Conservation (phyloP, 2,329 filamentous ascomycete species). For the Tolypocladium tundrense region DNA sequence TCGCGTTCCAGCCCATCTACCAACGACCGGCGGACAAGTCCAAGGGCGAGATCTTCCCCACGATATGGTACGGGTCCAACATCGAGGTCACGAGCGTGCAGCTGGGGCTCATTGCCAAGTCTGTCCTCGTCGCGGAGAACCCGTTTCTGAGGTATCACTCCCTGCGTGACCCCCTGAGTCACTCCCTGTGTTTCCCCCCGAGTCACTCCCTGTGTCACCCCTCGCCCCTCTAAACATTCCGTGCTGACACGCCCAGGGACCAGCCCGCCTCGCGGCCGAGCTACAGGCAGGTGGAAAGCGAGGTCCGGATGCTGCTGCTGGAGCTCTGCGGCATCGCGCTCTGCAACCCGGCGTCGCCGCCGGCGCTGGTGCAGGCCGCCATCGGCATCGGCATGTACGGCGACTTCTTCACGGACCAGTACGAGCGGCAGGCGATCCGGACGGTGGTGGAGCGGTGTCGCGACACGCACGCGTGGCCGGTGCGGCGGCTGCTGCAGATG, state of each 20-base stretch:
- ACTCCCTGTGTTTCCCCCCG: too few relatives aligned
- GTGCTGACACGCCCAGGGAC: constrained; percentile 6
- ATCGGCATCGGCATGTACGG: constrained; percentile 31
- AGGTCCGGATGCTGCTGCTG: constrained; percentile 25
- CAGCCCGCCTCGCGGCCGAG: constrained; percentile 15
- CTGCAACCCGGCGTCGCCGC: constrained; percentile 25
- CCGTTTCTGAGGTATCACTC: constrained; percentile 20
- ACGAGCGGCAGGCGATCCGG: constrained; percentile 24
- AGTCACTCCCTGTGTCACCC: too few relatives aligned
- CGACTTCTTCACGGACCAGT: constrained; percentile 29
- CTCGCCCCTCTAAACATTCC: too few relatives aligned
- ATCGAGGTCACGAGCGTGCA: constrained; percentile 30
- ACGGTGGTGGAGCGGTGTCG: constrained; percentile 33
- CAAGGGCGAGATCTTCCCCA: constrained; percentile 28
- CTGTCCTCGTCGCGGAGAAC: constrained; percentile 28
- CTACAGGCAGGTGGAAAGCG: constrained; percentile 26
- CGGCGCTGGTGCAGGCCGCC: constrained; percentile 26
- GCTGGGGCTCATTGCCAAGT: constrained; percentile 27
- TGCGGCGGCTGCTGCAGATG: constrained; percentile 24
- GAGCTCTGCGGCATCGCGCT: constrained; percentile 30
- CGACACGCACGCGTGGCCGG: constrained; percentile 29
- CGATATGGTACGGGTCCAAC: constrained; percentile 27
- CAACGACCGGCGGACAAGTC: constrained; percentile 21
- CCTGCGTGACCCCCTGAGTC: too few relatives aligned
- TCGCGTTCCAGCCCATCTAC: constrained; percentile 23